phyloP scores from a whole-genome alignment of 306 rosid genomes.

The Notholithocarpus densiflorus region DNA sequence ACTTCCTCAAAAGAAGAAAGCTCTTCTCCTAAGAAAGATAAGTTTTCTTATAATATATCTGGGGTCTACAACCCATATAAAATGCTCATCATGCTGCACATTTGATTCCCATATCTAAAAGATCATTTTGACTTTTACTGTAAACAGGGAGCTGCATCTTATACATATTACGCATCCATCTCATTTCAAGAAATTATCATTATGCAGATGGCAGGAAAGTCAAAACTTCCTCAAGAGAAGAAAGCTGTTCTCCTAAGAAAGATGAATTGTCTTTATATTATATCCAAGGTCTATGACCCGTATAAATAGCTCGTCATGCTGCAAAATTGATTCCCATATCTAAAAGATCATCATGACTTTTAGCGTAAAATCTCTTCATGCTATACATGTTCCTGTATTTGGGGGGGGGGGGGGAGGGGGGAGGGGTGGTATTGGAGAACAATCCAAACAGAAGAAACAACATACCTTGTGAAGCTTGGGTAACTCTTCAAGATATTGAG shows the following conservation, averaged over 20 bases:
- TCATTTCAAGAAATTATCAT: background rate
- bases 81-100: background rate
- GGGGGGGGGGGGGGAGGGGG: too few species aligned
- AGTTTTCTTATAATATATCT: background rate
- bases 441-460: constrained; percentile 17
- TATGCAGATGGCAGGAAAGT: background rate
- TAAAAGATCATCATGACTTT: background rate
- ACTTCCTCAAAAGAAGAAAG: background rate
- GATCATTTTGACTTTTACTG: background rate
- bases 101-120: background rate
- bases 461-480: constrained; percentile 48
- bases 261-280: background rate
- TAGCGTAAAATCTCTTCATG: background rate
- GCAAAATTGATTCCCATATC: background rate
- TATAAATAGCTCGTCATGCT: background rate
- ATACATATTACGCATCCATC: background rate
- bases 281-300: background rate
- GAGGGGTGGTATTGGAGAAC: too few species aligned
- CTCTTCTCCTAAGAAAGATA: background rate
- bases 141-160: background rate
- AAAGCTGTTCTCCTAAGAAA: background rate
- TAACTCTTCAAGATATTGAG: constrained; percentile 28
- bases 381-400: constrained; percentile 5
- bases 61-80: background rate
- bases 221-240: background rate